phyloP scores from a whole-genome alignment of 495 filamentous ascomycete genomes.

The Xylaria nigripes region DNA sequence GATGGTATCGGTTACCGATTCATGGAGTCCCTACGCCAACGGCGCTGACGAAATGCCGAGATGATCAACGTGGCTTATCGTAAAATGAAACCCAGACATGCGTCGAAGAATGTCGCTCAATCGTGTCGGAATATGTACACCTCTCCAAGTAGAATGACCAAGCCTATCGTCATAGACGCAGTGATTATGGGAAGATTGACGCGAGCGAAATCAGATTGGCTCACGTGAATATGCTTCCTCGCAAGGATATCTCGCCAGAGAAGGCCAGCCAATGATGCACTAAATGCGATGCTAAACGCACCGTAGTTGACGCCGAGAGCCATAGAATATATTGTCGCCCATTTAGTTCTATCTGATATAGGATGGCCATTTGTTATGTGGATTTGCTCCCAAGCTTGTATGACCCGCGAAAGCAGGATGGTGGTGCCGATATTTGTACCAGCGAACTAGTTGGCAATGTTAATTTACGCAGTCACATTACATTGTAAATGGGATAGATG shows the following conservation, averaged over 20 bases:
- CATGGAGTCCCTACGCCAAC: no score
- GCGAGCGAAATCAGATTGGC: constrained; percentile 49
- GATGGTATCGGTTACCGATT: no score
- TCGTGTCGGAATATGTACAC: constrained; percentile 40
- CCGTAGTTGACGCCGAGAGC: constrained; percentile 61
- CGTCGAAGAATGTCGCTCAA: not conserved
- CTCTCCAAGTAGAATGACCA: constrained; percentile 49
- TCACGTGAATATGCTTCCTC: constrained; percentile 54
- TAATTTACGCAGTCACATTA: not conserved
- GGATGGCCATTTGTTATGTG: constrained; percentile 34
- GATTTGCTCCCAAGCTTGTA: constrained; percentile 54
- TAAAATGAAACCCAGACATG: not conserved
- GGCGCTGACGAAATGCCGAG: not conserved
- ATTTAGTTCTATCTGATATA: constrained; percentile 52
- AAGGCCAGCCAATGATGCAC: constrained; percentile 56
- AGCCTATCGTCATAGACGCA: constrained; percentile 56
- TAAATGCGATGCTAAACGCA: constrained; percentile 59
- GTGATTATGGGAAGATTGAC: constrained; percentile 61
- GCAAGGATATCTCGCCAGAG: constrained; percentile 58
- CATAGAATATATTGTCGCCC: constrained; percentile 61
- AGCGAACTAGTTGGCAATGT: constrained; percentile 42
- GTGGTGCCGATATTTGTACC: constrained; percentile 65
- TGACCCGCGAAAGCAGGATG: constrained; percentile 56
- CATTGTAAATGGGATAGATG: not conserved
- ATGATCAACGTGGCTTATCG: not conserved